Percentiles rank a stretch among this genome's conserved stretches.
Evolutionary conservation across 2,329 filamentous ascomycete genomes (phyloP).

Genomic region (Pestalotiopsis sp.): DNA sequence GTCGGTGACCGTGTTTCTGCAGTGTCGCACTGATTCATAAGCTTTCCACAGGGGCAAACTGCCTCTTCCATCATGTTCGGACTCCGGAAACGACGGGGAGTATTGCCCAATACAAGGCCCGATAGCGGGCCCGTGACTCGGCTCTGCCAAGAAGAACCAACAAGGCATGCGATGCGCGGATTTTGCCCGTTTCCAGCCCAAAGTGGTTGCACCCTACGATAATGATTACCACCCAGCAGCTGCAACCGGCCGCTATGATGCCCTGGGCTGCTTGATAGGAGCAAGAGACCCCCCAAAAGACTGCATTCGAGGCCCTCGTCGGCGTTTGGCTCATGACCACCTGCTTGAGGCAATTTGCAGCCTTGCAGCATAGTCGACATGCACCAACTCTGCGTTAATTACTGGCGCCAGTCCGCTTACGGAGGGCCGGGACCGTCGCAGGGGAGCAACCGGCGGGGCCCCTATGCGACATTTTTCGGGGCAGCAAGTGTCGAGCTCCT

Average conservation of each 20-base stretch:
- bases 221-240: background rate
- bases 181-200: background rate
- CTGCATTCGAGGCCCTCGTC: background rate
- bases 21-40: background rate
- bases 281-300: background rate
- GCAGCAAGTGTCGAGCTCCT: conserved; percentile 9
- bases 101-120: background rate
- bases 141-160: background rate
- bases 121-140: background rate
- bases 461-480: conserved; percentile 24
- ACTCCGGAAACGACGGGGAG: background rate
- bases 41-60: background rate
- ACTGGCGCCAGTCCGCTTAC: conserved; percentile 17
- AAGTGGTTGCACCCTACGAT: background rate
- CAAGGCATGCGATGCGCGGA: background rate
- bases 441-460: conserved; percentile 7
- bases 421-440: conserved; percentile 16
- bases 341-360: conserved; percentile 26
- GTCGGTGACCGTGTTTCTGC: background rate
- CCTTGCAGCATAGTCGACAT: conserved; percentile 19
- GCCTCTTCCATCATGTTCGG: background rate
- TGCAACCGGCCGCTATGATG: background rate
- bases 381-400: conserved; percentile 14
- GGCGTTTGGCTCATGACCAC: background rate
- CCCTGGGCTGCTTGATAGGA: background rate